Percentiles rank a stretch among this genome's conserved stretches.
Evolutionary conservation across 305 asterid species (phyloP).

Genomic region (Fraxinus angustifolia): DNA sequence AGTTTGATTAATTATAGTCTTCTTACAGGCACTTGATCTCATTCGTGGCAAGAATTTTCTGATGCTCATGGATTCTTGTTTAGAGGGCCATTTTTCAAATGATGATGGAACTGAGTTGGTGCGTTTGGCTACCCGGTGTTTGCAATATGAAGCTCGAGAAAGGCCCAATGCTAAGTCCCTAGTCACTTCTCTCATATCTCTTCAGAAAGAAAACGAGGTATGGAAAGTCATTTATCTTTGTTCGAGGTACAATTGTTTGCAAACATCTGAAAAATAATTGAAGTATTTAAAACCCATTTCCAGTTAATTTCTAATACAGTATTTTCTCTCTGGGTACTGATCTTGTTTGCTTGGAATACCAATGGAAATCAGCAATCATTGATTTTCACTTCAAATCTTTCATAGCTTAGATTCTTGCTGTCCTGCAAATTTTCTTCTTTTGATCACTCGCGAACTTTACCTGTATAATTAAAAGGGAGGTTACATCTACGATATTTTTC

Average conservation of each 20-base stretch:
- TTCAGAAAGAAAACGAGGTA: constrained; percentile 86
- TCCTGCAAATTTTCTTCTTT: neutral
- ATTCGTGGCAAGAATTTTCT: neutral
- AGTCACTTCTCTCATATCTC: constrained; percentile 57
- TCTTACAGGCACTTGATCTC: neutral
- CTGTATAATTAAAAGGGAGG: neutral
- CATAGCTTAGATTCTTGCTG: neutral
- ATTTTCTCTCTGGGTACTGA: neutral
- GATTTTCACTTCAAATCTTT: neutral
- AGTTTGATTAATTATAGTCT: neutral
- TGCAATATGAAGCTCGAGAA: constrained; percentile 86
- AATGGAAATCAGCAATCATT: neutral
- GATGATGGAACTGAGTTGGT: constrained; percentile 89
- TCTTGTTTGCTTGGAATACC: neutral
- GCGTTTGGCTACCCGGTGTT: constrained; percentile 77
- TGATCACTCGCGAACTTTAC: neutral
- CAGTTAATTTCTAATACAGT: neutral
- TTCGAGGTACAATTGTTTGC: neutral
- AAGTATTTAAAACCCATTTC: neutral
- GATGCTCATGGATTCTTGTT: neutral
- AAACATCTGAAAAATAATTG: neutral
- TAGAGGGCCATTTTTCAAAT: constrained; percentile 10
- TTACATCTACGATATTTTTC: neutral
- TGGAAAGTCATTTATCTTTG: neutral
- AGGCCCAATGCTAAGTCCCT: constrained; percentile 81